Evolutionary conservation across 352 stramenopile genomes (phyloP), one percentile per base, ranked within the genome.

Genomic region (Peronospora belbahrii): DNA sequence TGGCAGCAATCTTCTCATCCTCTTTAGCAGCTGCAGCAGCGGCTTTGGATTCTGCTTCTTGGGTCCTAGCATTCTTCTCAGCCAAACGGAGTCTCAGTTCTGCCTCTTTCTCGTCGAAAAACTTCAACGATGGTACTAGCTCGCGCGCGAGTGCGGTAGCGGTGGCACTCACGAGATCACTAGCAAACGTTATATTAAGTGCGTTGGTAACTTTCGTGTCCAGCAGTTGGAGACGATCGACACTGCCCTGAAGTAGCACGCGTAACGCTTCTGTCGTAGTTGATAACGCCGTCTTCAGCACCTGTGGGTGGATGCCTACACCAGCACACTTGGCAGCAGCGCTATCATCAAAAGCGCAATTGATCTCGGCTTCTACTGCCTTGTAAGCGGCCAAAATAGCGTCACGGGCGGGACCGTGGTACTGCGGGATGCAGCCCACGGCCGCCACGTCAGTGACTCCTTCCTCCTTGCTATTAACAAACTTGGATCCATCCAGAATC

Each of bases 401-500:
- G 46, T 92, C 81, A 22, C 80, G 78, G 24, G 62, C 77, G 6
- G 83, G 75, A 6, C 82, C 82, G 62, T 94, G 82, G 65, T 88
- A 86, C 60, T 95, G 80, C 36, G 84, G 84, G 42, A 91, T 76
- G 56, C 65, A 78, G 32, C 73, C 62, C 27, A 88, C 46, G 18
- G 61, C 70, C 7, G 77, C 63, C 22, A 62, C 48, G 38, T 74
- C 65, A 13, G 55, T 54, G 10, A 22, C 48, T 5, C 35, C 59
- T 5, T 74, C 70, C 37, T 70, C 68, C 41, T 63, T 53, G 28
- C 72, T 65, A 59, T 84, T 91, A 15, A 85, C 52, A 24, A 72
- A 74, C 70, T 90, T 93, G 46, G 87, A 97, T 37, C 74, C 81
- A 39, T 95, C 84, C 23, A 97, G 67, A 67, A 97, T 85, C 17